A percentile compares a stretch with the other conserved stretches of the same genome.
Evolutionary conservation across 495 filamentous ascomycete species (phyloP).

Genomic region (Lepidopterella palustris): DNA sequence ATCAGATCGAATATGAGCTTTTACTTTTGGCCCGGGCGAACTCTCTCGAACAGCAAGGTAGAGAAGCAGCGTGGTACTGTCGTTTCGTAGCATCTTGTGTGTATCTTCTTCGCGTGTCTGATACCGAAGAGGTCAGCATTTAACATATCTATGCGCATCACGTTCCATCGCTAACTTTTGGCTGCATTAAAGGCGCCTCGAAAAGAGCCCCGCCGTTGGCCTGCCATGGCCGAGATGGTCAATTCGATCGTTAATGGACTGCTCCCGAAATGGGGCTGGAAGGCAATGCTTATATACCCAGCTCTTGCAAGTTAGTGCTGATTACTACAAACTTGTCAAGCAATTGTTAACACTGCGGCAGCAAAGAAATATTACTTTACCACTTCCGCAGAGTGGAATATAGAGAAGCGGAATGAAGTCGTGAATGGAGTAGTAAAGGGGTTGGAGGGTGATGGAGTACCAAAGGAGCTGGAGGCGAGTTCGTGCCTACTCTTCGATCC

Average conservation of each 20-base stretch:
- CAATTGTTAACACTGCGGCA: neutral
- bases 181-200: neutral
- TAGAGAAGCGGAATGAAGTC: neutral
- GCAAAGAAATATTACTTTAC: neutral
- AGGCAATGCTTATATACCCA: neutral
- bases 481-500: neutral
- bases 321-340: neutral
- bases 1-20: neutral
- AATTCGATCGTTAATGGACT: neutral
- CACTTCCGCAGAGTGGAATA: neutral
- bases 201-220: neutral
- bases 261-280: neutral
- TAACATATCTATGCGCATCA: neutral
- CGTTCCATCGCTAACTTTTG: neutral
- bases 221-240: neutral
- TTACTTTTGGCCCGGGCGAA: neutral
- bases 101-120: neutral
- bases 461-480: neutral
- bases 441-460: neutral
- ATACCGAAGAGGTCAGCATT: neutral
- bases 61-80: neutral
- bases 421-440: neutral
- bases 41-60: neutral
- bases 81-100: neutral
- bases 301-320: neutral